Conservation (phyloP, 768 basidiomycete species). For the Leccinum subgranulosum region DNA sequence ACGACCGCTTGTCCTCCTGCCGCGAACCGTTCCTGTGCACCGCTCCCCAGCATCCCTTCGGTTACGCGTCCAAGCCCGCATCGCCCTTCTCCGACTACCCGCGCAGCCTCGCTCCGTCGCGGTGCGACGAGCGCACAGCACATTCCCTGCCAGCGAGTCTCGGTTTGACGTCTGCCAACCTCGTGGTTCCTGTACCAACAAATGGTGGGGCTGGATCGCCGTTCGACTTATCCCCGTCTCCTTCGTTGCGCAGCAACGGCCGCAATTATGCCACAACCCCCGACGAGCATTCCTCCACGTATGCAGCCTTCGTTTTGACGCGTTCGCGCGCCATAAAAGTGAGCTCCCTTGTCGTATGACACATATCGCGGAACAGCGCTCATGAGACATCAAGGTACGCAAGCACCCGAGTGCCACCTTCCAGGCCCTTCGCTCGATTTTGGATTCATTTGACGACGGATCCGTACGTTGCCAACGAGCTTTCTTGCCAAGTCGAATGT, state of each 20-base stretch:
- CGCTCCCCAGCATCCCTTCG: not conserved
- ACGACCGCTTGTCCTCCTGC: slow-evolving; percentile 4
- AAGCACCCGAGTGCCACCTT: slow-evolving; percentile 23
- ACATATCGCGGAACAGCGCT: not conserved
- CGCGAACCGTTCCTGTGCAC: slow-evolving; percentile 6
- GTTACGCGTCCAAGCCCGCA: slow-evolving; percentile 8
- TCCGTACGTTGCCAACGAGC: slow-evolving; percentile 15
- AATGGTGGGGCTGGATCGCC: slow-evolving; percentile 26
- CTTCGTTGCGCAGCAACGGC: slow-evolving; percentile 6
- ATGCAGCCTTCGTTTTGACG: slow-evolving; percentile 44
- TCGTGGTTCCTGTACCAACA: not conserved
- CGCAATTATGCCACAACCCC: slow-evolving; percentile 8
- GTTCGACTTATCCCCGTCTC: slow-evolving; percentile 29
- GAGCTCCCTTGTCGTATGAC: slow-evolving; percentile 18
- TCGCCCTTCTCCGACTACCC: not conserved
- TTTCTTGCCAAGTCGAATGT: not conserved
- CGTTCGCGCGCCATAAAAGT: slow-evolving; percentile 56
- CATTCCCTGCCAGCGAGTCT: not conserved
- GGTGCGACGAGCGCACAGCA: slow-evolving; percentile 1
- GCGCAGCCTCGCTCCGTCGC: not conserved
- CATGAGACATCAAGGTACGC: slow-evolving; percentile 19
- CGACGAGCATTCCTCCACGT: slow-evolving; percentile 5
- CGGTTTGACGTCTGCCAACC: not conserved
- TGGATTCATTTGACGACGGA: slow-evolving; percentile 21
- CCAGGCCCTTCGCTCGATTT: slow-evolving; percentile 24